Evolutionary conservation across 768 basidiomycete genomes (phyloP).

Genomic region (Suillus occidentalis): DNA sequence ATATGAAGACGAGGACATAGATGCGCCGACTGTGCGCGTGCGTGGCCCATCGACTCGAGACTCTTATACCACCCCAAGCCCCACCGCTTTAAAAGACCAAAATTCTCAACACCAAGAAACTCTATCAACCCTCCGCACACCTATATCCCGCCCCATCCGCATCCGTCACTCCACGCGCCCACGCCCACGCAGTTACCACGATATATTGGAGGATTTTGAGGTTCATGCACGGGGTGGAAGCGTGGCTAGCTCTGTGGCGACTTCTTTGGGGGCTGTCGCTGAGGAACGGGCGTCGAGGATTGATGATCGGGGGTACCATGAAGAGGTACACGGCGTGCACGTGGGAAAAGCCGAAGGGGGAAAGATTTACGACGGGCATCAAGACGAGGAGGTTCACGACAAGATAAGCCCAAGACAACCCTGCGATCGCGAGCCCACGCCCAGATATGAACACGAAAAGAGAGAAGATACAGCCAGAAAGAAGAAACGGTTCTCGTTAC

Average conservation of each 20-base stretch:
- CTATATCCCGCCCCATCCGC: slow-evolving; percentile 23
- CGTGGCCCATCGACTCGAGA: neutral
- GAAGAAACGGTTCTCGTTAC: slow-evolving; percentile 71
- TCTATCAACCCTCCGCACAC: neutral
- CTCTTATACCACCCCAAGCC: neutral
- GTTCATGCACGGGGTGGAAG: slow-evolving; percentile 32
- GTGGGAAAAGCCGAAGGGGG: neutral
- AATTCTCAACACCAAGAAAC: neutral
- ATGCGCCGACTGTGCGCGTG: neutral
- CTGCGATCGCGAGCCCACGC: neutral
- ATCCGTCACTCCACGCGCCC: slow-evolving; percentile 32
- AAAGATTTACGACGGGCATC: neutral
- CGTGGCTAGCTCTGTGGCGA: slow-evolving; percentile 32
- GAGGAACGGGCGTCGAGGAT: neutral
- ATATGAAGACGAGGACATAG: neutral
- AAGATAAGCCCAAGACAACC: neutral
- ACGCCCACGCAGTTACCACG: slow-evolving; percentile 64
- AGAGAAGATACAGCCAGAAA: slow-evolving; percentile 63
- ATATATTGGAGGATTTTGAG: slow-evolving; percentile 65
- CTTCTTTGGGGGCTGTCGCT: slow-evolving; percentile 20
- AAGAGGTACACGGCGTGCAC: slow-evolving; percentile 4
- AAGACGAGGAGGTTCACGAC: neutral
- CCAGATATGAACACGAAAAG: neutral
- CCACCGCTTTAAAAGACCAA: neutral
- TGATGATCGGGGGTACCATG: slow-evolving; percentile 13